Evolutionary conservation across 768 basidiomycete genomes (phyloP).

Genomic region (Fibroporia radiculosa): DNA sequence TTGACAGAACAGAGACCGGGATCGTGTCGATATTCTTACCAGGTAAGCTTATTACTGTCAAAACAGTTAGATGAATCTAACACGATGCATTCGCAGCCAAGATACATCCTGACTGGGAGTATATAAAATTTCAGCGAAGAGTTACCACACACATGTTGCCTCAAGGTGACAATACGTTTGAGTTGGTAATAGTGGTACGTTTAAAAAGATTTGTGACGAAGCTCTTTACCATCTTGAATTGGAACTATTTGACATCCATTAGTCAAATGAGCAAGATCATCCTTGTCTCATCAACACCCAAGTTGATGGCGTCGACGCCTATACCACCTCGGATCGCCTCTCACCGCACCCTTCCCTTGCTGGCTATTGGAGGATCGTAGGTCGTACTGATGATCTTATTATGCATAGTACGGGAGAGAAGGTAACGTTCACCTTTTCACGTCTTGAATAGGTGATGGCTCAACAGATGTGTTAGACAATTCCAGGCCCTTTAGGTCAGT

Average conservation of each 20-base stretch:
- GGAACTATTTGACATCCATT: not conserved
- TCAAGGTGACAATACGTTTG: slow-evolving; percentile 12
- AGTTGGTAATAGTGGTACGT: slow-evolving; percentile 14
- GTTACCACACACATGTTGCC: slow-evolving; percentile 7
- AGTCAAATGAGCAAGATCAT: not conserved
- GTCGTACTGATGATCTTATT: slow-evolving; percentile 40
- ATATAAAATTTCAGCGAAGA: slow-evolving; percentile 14
- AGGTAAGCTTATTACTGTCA: slow-evolving; percentile 7
- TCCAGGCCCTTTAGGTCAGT: slow-evolving; percentile 31
- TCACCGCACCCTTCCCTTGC: slow-evolving; percentile 32
- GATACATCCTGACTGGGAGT: slow-evolving; percentile 15
- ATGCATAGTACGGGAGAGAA: slow-evolving; percentile 35
- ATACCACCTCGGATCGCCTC: slow-evolving; percentile 34
- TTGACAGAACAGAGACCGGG: slow-evolving; percentile 8
- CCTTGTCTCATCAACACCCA: slow-evolving; percentile 25
- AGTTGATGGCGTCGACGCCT: slow-evolving; percentile 24
- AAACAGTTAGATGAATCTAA: not conserved
- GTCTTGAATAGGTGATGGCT: not conserved
- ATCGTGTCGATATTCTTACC: not conserved
- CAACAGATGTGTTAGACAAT: slow-evolving; percentile 25
- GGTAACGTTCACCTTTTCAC: slow-evolving; percentile 15
- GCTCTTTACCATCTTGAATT: not conserved
- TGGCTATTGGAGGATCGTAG: slow-evolving; percentile 29
- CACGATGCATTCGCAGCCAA: slow-evolving; percentile 1
- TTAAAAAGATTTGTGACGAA: not conserved